A percentile compares a stretch with the other conserved stretches of the same genome.
Evolutionary conservation across 805 yeast species (phyloP).

Genomic region (Sporopachydermia lactativora): DNA sequence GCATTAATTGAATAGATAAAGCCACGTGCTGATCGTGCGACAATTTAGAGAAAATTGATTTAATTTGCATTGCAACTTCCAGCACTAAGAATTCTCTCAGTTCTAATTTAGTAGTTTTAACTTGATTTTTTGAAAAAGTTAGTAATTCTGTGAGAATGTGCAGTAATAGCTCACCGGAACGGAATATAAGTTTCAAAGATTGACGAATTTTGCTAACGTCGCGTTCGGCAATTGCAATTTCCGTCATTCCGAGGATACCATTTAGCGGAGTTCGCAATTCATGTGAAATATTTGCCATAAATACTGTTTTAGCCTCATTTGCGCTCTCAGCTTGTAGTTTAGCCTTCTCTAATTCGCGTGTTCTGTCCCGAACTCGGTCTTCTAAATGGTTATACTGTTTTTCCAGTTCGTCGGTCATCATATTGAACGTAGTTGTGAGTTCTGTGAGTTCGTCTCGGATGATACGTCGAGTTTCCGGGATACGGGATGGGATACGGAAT

Average conservation of each 20-base stretch:
- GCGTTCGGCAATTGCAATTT: conserved; percentile 80
- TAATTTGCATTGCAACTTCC: conserved; percentile 75
- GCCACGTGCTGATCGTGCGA: conserved; percentile 68
- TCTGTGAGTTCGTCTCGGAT: conserved; percentile 81
- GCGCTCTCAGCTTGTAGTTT: conserved; percentile 87
- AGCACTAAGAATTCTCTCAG: conserved; percentile 63
- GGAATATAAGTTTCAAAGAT: conserved; percentile 66
- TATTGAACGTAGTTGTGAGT: conserved; percentile 76
- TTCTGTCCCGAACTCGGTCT: conserved; percentile 75
- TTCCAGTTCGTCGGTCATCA: conserved; percentile 80
- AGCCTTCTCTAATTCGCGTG: conserved; percentile 79
- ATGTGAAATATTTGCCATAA: conserved; percentile 84
- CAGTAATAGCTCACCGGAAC: conserved; percentile 81
- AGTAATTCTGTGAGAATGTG: conserved; percentile 84
- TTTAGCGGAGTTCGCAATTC: conserved; percentile 92
- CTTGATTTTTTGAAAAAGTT: conserved; percentile 84
- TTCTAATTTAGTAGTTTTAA: conserved; percentile 72
- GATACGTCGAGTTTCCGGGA: conserved; percentile 34
- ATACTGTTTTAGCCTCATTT: conserved; percentile 90
- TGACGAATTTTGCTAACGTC: conserved; percentile 56
- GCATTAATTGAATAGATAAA: conserved; percentile 45
- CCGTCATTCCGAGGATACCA: conserved; percentile 93
- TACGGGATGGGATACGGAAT: conserved; percentile 14
- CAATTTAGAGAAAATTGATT: conserved; percentile 70
- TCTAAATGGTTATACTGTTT: conserved; percentile 75